phyloP scores from a whole-genome alignment of 495 filamentous ascomycete genomes.

The Acidomyces sp. region DNA sequence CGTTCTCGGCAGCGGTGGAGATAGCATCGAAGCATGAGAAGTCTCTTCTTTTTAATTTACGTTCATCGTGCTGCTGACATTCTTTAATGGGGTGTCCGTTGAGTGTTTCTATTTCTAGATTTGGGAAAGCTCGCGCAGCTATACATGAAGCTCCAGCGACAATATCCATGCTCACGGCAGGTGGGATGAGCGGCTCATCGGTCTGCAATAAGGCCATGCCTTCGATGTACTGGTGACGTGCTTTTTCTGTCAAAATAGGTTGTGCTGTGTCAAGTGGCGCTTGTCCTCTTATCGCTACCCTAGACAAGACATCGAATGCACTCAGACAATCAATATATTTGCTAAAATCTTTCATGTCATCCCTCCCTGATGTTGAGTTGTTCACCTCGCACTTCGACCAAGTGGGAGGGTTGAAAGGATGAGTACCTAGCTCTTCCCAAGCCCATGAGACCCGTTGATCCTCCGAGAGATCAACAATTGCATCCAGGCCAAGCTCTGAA shows the following conservation, averaged over 20 bases:
- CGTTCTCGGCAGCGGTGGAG: slow-evolving; percentile 31
- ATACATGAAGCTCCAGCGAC: slow-evolving; percentile 4
- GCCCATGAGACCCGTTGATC: slow-evolving; percentile 4
- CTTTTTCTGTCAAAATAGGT: slow-evolving; percentile 45
- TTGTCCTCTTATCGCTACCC: neutral
- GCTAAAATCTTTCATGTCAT: slow-evolving; percentile 10
- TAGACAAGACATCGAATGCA: slow-evolving; percentile 27
- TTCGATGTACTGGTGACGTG: slow-evolving; percentile 50
- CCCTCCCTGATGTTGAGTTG: neutral
- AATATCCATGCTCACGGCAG: slow-evolving; percentile 23
- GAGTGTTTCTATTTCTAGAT: too few species aligned
- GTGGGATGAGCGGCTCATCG: slow-evolving; percentile 31
- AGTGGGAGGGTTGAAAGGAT: slow-evolving; percentile 28
- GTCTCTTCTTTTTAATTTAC: too few species aligned
- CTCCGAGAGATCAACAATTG: slow-evolving; percentile 31
- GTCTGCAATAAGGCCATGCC: slow-evolving; percentile 50
- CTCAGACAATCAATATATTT: slow-evolving; percentile 21
- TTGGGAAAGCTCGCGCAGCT: slow-evolving; percentile 15
- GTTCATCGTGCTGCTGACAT: too few species aligned
- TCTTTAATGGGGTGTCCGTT: too few species aligned
- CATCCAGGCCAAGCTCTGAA: slow-evolving; percentile 63
- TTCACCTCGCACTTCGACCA: slow-evolving; percentile 6
- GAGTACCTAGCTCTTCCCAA: slow-evolving; percentile 3
- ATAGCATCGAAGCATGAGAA: slow-evolving; percentile 46
- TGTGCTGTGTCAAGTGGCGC: slow-evolving; percentile 44